phyloP scores from a whole-genome alignment of 2,329 filamentous ascomycete genomes.

The Cyphellophora europaea region DNA sequence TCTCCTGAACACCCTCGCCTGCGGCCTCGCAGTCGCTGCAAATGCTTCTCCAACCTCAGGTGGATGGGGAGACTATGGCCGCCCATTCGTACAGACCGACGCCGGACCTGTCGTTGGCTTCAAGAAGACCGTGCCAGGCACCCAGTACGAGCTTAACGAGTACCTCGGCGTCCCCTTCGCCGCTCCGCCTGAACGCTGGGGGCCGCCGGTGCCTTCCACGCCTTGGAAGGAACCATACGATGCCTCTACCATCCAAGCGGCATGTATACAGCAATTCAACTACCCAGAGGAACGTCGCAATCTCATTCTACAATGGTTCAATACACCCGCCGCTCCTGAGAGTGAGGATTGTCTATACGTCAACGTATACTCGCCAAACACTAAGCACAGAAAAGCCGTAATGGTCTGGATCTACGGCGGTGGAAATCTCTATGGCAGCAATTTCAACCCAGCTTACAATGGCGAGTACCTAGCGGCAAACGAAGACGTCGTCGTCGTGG shows the following conservation, averaged over 20 bases:
- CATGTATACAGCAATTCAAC: constrained; percentile 21
- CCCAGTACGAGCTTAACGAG: constrained; percentile 9
- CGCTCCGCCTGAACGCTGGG: constrained; percentile 16
- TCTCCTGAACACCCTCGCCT: no score
- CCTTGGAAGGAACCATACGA: constrained; percentile 9
- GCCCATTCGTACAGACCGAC: neutral
- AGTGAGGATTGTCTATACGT: constrained; percentile 30
- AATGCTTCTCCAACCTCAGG: no score
- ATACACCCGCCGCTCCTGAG: constrained; percentile 15
- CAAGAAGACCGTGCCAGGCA: neutral
- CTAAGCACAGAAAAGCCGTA: constrained; percentile 20
- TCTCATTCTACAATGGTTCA: constrained; percentile 18
- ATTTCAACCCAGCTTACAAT: constrained; percentile 21
- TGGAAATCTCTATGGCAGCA: constrained; percentile 24
- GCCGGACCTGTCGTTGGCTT: constrained; percentile 1
- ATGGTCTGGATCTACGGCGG: constrained; percentile 32
- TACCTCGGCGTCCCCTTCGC: constrained; percentile 22
- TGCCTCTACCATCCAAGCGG: constrained; percentile 14
- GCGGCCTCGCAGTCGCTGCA: no score
- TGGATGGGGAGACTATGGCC: no score
- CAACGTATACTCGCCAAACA: constrained; percentile 28
- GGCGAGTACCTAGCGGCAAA: constrained; percentile 24
- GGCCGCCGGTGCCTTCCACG: constrained; percentile 9
- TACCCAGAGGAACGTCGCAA: constrained; percentile 14
- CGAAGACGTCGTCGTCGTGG: constrained; percentile 25